Base-by-base conservation (phyloP, 768 basidiomycete genomes). In the Mycena alexandri region DNA sequence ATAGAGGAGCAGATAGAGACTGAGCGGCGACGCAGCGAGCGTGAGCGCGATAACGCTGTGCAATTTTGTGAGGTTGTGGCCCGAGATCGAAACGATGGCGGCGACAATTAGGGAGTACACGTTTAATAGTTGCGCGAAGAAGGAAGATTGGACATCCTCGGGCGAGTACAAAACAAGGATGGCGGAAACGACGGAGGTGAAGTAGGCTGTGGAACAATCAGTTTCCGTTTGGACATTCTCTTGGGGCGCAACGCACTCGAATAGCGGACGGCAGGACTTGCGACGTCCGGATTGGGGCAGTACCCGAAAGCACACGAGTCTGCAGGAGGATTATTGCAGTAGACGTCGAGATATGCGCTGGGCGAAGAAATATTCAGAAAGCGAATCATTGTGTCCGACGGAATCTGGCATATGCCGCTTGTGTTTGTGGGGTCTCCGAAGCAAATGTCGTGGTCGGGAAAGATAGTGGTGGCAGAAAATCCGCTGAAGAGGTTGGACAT, bases 51-150 rank as follows among this genome's bases (percentile, higher is more conserved):
- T 60, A 5, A 61, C 63, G 21, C 59, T 61, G 44, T 71, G 71
- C 14, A 68, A 33, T 36, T 66, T 68, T 9, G 71, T 71, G 57
- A 71, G 67, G 41, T 66, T 68, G 24, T 61, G 56, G 1, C 38
- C 63, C 33, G 52, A 56, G 17, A 71, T 59, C 1, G 67, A 43
- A 21, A 71, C 46, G 0, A 67, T 46, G 3, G 67, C 67, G 21
- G 71, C 68, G 19, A 69, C 67, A 48, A 71, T 65, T 33, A 71
- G 67, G 33, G 71, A 71, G 57, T 71, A 71, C 4, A 69, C 67
- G 52, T 68, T 68, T 33, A 71, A 67, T 2, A 71, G 52, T 54
- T 68, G 71, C 0, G 70, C 66, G 42, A 65, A 68, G 51, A 71
- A 71, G 11, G 70, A 25, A 2, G 53, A 57, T 1, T 41, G 12